Evolutionary conservation across 495 filamentous ascomycete species (phyloP).

Genomic region (Xylaria nigripes): DNA sequence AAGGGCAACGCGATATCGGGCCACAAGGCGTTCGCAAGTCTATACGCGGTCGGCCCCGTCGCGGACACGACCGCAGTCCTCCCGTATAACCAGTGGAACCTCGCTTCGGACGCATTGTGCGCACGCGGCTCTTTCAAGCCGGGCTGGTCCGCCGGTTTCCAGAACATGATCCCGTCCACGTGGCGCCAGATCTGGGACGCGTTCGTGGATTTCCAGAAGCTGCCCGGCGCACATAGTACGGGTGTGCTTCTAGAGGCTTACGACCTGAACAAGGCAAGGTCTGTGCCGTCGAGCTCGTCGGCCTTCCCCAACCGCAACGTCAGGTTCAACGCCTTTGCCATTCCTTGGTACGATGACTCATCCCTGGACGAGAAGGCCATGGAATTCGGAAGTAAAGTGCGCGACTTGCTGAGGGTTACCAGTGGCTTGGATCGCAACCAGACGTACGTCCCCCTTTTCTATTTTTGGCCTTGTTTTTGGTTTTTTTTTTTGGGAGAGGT

Average conservation of each 20-base stretch:
- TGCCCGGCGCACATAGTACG: conserved; percentile 25
- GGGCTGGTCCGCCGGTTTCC: conserved; percentile 18
- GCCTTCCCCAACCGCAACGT: conserved; percentile 32
- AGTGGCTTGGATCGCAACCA: conserved; percentile 10
- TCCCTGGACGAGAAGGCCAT: conserved; percentile 19
- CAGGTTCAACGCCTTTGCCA: conserved; percentile 20
- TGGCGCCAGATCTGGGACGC: conserved; percentile 22
- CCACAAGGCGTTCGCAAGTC: conserved; percentile 17
- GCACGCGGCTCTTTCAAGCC: conserved; percentile 26
- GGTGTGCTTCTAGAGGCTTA: conserved; percentile 36
- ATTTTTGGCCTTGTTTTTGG: not conserved
- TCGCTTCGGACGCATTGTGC: conserved; percentile 23
- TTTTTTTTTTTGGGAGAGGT: not conserved
- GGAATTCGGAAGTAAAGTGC: conserved; percentile 17
- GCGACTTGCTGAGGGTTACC: conserved; percentile 11
- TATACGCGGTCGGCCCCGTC: conserved; percentile 23
- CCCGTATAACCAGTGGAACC: conserved; percentile 26
- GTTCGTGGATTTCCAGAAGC: conserved; percentile 17
- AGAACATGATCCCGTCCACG: conserved; percentile 14
- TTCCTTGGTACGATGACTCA: conserved; percentile 24
- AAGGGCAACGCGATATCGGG: conserved; percentile 12
- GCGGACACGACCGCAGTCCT: conserved; percentile 17
- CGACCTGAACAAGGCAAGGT: conserved; percentile 23
- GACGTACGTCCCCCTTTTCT: conserved; percentile 12
- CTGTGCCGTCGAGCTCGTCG: conserved; percentile 16